These are phyloP conservation scores for Yamadazyma dushanensis DNA, from an alignment of 1,139 yeast genomes.

Conservation along the genomic window DNA sequence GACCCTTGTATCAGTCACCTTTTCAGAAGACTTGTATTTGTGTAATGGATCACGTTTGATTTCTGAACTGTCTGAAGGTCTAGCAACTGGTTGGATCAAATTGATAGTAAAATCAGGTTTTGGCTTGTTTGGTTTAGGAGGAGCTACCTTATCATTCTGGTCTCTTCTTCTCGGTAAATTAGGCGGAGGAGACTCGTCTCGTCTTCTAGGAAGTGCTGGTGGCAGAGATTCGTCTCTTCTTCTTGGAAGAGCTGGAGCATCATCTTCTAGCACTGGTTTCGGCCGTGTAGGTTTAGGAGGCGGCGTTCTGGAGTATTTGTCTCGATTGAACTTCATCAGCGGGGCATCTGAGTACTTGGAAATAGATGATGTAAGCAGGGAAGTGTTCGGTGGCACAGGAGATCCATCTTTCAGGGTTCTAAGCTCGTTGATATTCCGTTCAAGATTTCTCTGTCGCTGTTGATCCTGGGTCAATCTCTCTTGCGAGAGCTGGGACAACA, in stretches of 20 bases:
- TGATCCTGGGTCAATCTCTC: conserved; percentile 15
- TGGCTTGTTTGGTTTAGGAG: conserved; percentile 6
- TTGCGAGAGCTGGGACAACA: conserved; percentile 16
- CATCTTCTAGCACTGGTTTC: conserved; percentile 1
- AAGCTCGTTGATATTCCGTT: conserved; percentile 9
- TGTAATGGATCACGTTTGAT: background rate
- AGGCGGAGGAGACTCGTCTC: conserved; percentile 5
- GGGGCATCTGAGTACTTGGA: conserved; percentile 9
- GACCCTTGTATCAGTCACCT: too few species aligned
- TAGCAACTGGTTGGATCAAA: conserved; percentile 11
- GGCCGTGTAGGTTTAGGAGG: conserved; percentile 11
- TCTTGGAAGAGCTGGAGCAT: background rate
- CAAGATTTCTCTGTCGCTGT: conserved; percentile 12
- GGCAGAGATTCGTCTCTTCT: conserved; percentile 9
- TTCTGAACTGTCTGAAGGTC: background rate
- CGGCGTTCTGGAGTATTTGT: conserved; percentile 4
- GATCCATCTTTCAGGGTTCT: background rate
- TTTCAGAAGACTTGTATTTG: too few species aligned
- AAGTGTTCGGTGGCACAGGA: background rate
- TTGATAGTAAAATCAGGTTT: conserved; percentile 5
- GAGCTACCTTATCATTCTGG: conserved; percentile 3
- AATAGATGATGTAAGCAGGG: conserved; percentile 4
- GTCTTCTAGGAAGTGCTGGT: conserved; percentile 7
- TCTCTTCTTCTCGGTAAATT: conserved; percentile 4
- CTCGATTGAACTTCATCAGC: conserved; percentile 10